phyloP scores from a whole-genome alignment of 1,284 basidiomycete genomes.

The Schizopora paradoxa region DNA sequence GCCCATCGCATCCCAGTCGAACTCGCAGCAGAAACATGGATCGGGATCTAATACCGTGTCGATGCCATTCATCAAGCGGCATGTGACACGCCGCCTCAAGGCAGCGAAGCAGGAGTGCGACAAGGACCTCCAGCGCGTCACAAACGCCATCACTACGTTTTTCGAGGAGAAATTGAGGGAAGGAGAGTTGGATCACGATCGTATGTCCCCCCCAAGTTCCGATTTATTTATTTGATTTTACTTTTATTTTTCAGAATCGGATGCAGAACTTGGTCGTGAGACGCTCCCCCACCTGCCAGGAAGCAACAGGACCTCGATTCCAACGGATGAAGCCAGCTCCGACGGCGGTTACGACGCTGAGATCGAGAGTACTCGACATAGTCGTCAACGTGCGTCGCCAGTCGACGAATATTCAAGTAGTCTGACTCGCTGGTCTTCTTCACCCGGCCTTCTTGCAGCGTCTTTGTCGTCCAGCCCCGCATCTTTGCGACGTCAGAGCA shows the following conservation, averaged over 20 bases:
- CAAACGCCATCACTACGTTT: conserved; percentile 88
- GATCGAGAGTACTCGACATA: conserved; percentile 57
- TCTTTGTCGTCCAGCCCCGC: conserved; percentile 62
- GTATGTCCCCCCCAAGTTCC: conserved; percentile 30
- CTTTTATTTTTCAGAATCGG: conserved; percentile 16
- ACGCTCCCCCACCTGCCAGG: conserved; percentile 50
- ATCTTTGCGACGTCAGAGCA: conserved; percentile 60
- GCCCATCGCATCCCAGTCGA: conserved; percentile 39
- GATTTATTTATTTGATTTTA: conserved; percentile 1
- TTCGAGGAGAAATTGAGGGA: conserved; percentile 87
- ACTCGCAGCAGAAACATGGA: conserved; percentile 36
- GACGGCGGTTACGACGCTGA: conserved; percentile 79
- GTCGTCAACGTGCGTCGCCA: conserved; percentile 69
- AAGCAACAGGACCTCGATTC: conserved; percentile 50
- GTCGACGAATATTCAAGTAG: conserved; percentile 34
- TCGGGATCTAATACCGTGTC: conserved; percentile 70
- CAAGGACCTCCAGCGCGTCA: conserved; percentile 88
- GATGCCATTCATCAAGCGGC: conserved; percentile 88
- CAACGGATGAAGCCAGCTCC: conserved; percentile 64
- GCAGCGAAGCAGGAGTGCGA: conserved; percentile 95
- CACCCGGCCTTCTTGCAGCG: conserved; percentile 50
- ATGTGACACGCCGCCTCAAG: conserved; percentile 89
- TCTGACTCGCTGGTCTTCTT: conserved; percentile 52
- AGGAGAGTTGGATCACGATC: conserved; percentile 49
- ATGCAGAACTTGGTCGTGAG: conserved; percentile 33